Base-by-base conservation (phyloP, 805 yeast genomes). In the Pichia kluyveri region DNA sequence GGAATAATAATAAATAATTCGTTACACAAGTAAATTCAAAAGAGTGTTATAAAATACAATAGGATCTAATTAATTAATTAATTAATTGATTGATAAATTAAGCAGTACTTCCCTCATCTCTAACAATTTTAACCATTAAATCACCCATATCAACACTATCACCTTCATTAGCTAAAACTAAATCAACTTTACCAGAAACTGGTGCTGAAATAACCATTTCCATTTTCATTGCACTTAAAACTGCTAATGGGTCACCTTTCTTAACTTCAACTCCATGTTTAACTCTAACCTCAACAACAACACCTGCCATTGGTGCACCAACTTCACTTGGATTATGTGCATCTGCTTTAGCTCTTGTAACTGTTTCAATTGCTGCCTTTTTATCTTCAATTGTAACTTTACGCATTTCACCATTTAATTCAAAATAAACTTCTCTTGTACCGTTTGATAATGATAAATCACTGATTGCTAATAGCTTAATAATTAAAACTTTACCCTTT, bases 291-390 rank as follows among this genome's bases (percentile, higher is more conserved):
- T 93, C 99, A 55, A 91, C 87, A 53, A 91, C 87, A 55, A 90
- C 97, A 73, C 99, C 99, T 40, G 98, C 95, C 98, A 91, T 91
- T 69, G 99, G 99, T 7, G 99, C 95, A 58, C 98, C 98, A 54
- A 93, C 83, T 58, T 93, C 96, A 62, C 82, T 84, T 51, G 95
- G 87, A 67, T 87, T 86, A 63, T 80, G 82, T 17, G 84, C 74
- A 58, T 85, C 88, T 48, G 97, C 98, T 77, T 91, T 93, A 57
- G 91, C 86, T 65, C 96, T 83, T 32, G 91, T 72, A 52, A 86
- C 77, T 42, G 86, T 78, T 68, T 90, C 96, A 51, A 91, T 81
- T 46, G 91, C 83, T 50, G 90, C 87, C 38, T 79, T 79, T 69
- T 83, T 86, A 71, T 91, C 99, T 55, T 83, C 88, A 54, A 93